phyloP scores from a whole-genome alignment of 768 basidiomycete species.

The Symmetrospora coprosmae region DNA sequence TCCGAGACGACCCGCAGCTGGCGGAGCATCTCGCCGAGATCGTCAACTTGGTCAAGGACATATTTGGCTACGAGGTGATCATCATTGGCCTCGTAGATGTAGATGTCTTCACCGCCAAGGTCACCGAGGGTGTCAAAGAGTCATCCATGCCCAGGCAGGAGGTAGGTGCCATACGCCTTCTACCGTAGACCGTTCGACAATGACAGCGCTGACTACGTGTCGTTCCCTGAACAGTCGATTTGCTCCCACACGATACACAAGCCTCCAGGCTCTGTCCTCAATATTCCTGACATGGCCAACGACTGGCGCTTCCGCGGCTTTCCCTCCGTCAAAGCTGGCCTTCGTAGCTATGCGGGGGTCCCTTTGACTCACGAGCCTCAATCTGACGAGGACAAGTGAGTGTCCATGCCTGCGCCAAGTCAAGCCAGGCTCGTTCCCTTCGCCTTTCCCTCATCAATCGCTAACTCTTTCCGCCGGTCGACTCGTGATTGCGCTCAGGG shows the following conservation, averaged over 20 bases:
- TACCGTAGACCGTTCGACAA: background rate
- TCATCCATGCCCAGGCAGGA: background rate
- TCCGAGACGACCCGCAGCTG: background rate
- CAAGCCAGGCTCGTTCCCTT: background rate
- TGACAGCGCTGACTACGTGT: background rate
- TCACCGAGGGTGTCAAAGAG: background rate
- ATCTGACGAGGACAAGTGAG: too few species aligned
- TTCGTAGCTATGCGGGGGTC: slow-evolving; percentile 2
- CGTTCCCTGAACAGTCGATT: background rate
- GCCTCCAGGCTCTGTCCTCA: background rate
- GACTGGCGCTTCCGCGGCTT: background rate
- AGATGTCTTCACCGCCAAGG: background rate
- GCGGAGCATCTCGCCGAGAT: background rate
- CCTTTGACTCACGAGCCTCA: background rate
- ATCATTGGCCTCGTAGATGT: background rate
- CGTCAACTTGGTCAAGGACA: background rate
- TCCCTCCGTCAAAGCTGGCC: background rate
- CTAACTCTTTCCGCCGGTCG: too few species aligned
- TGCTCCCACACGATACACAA: background rate
- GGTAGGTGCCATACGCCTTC: background rate
- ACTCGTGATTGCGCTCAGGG: background rate
- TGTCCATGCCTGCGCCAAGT: too few species aligned
- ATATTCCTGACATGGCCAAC: background rate
- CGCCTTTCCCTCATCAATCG: background rate
- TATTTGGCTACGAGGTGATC: background rate